Percentiles rank a stretch among this genome's conserved stretches.
These are phyloP conservation scores for Juncus inflexus DNA, from an alignment of 176 grass and related monocot genomes.

Conservation along the genomic window DNA sequence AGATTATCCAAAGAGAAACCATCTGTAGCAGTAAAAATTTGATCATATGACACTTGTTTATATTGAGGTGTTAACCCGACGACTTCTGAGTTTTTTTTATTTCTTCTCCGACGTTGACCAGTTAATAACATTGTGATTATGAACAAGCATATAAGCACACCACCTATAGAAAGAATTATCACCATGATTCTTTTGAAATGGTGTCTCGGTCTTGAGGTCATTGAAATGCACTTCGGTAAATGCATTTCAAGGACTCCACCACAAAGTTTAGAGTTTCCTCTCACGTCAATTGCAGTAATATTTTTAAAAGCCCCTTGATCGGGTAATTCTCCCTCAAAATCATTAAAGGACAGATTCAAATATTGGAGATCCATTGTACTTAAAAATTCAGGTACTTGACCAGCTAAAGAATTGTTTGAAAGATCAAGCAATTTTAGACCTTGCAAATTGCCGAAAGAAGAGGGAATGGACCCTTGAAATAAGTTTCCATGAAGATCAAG, in stretches of 20 bases:
- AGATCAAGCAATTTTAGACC: constrained; percentile 22
- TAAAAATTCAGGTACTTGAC: constrained; percentile 15
- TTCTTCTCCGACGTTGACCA: no score
- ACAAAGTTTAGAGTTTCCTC: constrained; percentile 33
- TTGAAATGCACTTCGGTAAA: background rate
- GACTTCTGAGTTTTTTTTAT: no score
- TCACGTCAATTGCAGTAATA: constrained; percentile 6
- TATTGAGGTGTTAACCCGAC: constrained; percentile 13
- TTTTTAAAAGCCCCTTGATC: constrained; percentile 24
- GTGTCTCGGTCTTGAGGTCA: no score
- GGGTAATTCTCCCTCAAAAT: constrained; percentile 17
- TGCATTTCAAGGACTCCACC: constrained; percentile 28
- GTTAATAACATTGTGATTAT: constrained; percentile 20
- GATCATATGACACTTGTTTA: constrained; percentile 33
- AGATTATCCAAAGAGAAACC: constrained; percentile 31
- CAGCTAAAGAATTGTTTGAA: constrained; percentile 12
- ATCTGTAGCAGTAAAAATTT: constrained; percentile 34
- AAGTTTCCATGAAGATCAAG: constrained; percentile 25
- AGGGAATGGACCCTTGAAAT: constrained; percentile 25
- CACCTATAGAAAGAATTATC: background rate
- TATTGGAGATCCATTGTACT: background rate
- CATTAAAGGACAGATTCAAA: constrained; percentile 1
- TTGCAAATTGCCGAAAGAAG: constrained; percentile 8
- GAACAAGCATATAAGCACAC: background rate
- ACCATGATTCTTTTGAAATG: no score